Evolutionary conservation across 1,284 basidiomycete species (phyloP), one percentile per base, ranked within the genome.

Genomic region (Ustilago trichophora): DNA sequence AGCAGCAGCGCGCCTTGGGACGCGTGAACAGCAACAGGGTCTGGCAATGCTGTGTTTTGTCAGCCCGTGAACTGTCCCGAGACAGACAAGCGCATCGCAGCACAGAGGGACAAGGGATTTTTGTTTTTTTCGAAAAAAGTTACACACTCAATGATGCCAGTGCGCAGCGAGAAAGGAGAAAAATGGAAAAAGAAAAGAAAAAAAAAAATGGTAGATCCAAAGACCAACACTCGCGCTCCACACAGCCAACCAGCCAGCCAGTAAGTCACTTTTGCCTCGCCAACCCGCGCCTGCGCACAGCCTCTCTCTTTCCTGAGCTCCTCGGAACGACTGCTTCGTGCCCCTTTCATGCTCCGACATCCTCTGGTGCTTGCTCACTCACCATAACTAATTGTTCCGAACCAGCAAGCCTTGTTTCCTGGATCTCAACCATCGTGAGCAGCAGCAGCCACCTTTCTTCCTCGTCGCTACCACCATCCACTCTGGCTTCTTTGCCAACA

Each of bases 151-250:
- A 47, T 47, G 45, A 47, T 37, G 35, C 25, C 34, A 29, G 25
- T n/a, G 45, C 35, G 45, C 45, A n/a, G n/a, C n/a, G n/a, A 47
- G 34, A 19, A 19, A 26, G 35, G 26, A 40, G 38, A n/a, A n/a
- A n/a, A n/a, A n/a, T n/a, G n/a, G n/a, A n/a, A n/a, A n/a, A 10
- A 31, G 32, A 35, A 34, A 21, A 48, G 38, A 29, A 27, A 13
- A 24, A 12, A 27, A 37, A 34, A 22, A 35, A 18, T 16, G 15
- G 32, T 52, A 44, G 42, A 52, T 44, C 50, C 22, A 21, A 52
- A 52, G 41, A 31, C 34, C 50, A 52, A 52, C 50, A 44, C 50
- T 35, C 16, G 16, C n/a, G n/a, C n/a, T n/a, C n/a, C n/a, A n/a
- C n/a, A n/a, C n/a, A n/a, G n/a, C n/a, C n/a, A n/a, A n/a, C n/a